phyloP scores from a whole-genome alignment of 345 rosid genomes.

The Alliaria petiolata region DNA sequence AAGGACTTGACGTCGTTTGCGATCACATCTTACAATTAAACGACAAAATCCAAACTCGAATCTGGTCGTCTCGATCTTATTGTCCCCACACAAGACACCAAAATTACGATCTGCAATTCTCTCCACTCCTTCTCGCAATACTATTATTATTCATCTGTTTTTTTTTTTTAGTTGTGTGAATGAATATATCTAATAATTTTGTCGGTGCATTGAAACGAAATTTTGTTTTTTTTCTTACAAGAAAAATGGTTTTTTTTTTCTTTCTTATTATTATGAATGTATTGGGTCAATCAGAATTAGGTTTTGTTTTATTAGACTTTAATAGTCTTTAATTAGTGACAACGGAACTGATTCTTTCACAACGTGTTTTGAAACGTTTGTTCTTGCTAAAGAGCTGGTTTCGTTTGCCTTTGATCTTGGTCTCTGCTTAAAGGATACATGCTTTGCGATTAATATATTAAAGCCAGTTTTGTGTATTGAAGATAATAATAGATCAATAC shows the following conservation, averaged over 20 bases:
- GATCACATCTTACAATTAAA: conserved; percentile 13
- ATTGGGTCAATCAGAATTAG: conserved; percentile 7
- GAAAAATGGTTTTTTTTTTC: not conserved
- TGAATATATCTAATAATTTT: not conserved
- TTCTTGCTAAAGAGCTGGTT: conserved; percentile 1
- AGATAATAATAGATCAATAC: not conserved
- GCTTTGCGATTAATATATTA: not conserved
- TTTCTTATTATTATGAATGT: not conserved
- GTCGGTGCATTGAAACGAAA: conserved; percentile 24
- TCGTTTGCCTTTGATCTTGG: not conserved
- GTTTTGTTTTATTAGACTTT: conserved; percentile 18
- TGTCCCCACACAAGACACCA: conserved; percentile 25
- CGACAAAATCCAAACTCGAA: conserved; percentile 18
- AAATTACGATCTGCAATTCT: conserved; percentile 24
- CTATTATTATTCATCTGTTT: not conserved
- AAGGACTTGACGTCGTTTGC: conserved; percentile 11
- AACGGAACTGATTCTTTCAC: conserved; percentile 23
- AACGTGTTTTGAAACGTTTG: conserved; percentile 22
- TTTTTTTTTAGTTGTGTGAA: not conserved
- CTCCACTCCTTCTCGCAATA: conserved; percentile 14
- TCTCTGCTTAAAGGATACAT: not conserved
- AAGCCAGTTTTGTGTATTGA: not conserved
- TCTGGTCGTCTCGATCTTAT: conserved; percentile 22
- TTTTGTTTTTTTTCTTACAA: not conserved
- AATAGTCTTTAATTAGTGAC: conserved; percentile 24